phyloP scores from a whole-genome alignment of 176 grass and related monocot species.

The Cocos nucifera region DNA sequence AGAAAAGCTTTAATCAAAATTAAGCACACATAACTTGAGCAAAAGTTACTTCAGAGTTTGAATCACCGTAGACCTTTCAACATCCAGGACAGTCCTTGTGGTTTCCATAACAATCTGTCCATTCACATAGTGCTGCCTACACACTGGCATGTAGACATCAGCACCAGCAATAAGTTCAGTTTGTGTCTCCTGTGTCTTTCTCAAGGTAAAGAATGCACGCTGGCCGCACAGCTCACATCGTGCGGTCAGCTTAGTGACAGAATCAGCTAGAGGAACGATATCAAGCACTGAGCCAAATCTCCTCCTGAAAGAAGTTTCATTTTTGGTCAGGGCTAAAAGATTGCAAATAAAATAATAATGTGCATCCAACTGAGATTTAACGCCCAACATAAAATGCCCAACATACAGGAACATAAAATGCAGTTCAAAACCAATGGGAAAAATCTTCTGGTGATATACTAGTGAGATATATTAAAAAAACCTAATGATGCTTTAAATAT shows the following conservation, averaged over 20 bases:
- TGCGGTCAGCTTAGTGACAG: conserved; percentile 78
- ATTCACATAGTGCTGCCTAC: conserved; percentile 76
- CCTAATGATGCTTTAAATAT: neutral
- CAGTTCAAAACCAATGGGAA: no score
- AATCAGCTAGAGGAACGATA: conserved; percentile 73
- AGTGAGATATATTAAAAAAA: no score
- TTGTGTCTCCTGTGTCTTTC: conserved; percentile 76
- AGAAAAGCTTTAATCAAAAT: no score
- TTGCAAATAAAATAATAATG: no score
- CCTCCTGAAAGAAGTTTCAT: conserved; percentile 34
- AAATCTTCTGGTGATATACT: no score
- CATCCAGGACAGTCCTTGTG: conserved; percentile 58
- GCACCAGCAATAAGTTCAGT: conserved; percentile 83
- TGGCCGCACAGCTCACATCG: conserved; percentile 61
- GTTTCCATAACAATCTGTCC: conserved; percentile 59
- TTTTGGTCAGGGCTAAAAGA: neutral
- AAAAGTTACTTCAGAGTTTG: conserved; percentile 27
- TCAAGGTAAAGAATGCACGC: conserved; percentile 74
- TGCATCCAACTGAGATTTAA: no score
- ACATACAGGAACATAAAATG: no score
- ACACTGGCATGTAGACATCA: conserved; percentile 89
- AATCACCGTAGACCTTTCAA: conserved; percentile 33
- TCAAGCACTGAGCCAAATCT: conserved; percentile 89
- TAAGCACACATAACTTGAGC: no score
- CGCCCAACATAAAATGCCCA: no score